These are phyloP conservation scores for Globisporangium sylvaticum DNA, from an alignment of 352 stramenopile genomes.

Conservation along the genomic window DNA sequence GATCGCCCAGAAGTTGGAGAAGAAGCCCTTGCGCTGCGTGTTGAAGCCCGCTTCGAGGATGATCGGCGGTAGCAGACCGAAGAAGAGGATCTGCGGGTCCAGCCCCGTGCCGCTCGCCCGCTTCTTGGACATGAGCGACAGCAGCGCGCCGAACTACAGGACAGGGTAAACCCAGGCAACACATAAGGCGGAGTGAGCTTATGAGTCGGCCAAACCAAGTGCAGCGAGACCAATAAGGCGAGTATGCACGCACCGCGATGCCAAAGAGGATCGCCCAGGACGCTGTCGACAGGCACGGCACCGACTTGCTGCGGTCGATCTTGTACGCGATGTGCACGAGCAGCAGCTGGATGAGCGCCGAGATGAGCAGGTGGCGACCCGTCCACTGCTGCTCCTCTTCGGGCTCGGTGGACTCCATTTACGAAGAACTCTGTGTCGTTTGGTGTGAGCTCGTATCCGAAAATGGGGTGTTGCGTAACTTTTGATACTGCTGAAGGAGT, in stretches of 20 bases:
- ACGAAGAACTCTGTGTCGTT: too few relatives aligned
- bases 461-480: too few relatives aligned
- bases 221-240: too few relatives aligned
- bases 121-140: constrained; percentile 25
- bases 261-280: constrained; percentile 54
- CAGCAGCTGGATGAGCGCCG: constrained; percentile 38
- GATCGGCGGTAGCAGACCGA: constrained; percentile 54
- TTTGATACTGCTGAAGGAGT: too few relatives aligned
- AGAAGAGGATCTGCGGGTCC: constrained; percentile 52
- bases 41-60: constrained; percentile 64
- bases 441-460: too few relatives aligned
- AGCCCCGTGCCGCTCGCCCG: constrained; percentile 29
- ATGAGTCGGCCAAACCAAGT: too few relatives aligned
- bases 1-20: constrained; percentile 42
- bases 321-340: constrained; percentile 52
- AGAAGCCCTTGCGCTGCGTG: constrained; percentile 59
- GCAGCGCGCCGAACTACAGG: constrained; percentile 25
- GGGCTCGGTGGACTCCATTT: neutral
- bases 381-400: constrained; percentile 27
- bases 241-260: constrained; percentile 35
- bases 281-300: constrained; percentile 41
- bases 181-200: neutral
- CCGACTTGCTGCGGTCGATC: constrained; percentile 36
- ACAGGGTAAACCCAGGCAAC: too few relatives aligned
- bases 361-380: constrained; percentile 42